Evolutionary conservation across 2,329 filamentous ascomycete species (phyloP), one percentile per base, ranked within the genome.

Genomic region (Ascochyta clinopodiicola): DNA sequence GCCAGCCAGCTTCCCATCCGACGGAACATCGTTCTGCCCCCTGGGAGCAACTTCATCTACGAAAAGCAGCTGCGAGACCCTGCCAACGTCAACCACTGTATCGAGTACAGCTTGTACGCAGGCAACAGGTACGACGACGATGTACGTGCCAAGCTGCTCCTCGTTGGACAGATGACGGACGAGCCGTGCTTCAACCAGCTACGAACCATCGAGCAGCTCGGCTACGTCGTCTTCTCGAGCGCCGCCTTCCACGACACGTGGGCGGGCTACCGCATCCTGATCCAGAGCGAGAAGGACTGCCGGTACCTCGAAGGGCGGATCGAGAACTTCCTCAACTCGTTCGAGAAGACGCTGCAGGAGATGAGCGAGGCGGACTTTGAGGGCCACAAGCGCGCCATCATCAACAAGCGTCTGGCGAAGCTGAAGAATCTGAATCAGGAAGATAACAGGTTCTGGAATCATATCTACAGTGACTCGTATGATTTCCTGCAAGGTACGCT

Each of bases 181-280:
- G 95, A 99, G 78, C 93, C 93, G 4, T 90, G 90, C 8, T 99
- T 98, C 71, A 92, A 99, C 76, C 92, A 96, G 74, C 83, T 99
- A 7, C 87, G 95, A 44, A 98, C 95, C 38, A 97, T 98, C 77
- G 94, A 99, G 75, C 94, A 99, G 77, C 88, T 99, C 6, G 95
- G 95, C 12, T 99, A 99, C 67, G 91, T 99, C 48, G 94, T 99
- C 0, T 96, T 94, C 77, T 94, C 90, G 44, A 91, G 92, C 25
- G 82, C 87, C 35, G 84, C 84, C 47, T 86, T 89, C 51, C 80
- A 86, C n/a, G 92, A 90, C 0, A 94, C 89, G 0, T 88, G 91
- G 67, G 71, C 75, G 1, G 91, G 91, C 1, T 95, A 95, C 76
- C 86, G 93, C 6, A 89, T 99, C 61, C 85, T 98, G 59, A 92